Percentiles rank a stretch among this genome's conserved stretches.
phyloP scores from a whole-genome alignment of 371 early-diverging fungal species.

The Mortierella sp. region DNA sequence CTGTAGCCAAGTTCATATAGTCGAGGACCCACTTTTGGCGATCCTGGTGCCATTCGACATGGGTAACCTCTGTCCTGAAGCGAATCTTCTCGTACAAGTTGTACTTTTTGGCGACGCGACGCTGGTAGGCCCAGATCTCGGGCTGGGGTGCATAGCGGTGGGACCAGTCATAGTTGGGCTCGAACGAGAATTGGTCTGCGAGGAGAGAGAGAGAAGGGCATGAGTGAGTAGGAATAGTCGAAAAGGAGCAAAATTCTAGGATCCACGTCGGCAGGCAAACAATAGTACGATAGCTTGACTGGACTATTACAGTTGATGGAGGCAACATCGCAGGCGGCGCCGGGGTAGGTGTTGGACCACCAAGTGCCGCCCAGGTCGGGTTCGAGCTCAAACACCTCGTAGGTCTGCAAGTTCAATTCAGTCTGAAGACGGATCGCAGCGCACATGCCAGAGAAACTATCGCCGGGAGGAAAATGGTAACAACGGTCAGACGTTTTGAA shows the following conservation, averaged over 20 bases:
- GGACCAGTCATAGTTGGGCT: conserved; percentile 64
- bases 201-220: not conserved
- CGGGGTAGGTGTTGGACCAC: conserved; percentile 75
- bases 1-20: conserved; percentile 38
- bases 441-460: conserved; percentile 72
- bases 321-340: conserved; percentile 71
- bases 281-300: conserved; percentile 60
- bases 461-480: not conserved
- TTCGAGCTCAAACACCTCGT: conserved; percentile 68
- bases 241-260: not conserved
- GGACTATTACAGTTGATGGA: conserved; percentile 63
- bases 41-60: conserved; percentile 61
- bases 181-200: conserved; percentile 28
- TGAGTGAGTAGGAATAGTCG: not conserved
- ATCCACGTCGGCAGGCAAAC: conserved; percentile 40
- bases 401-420: conserved; percentile 60
- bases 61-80: conserved; percentile 63
- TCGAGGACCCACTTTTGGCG: conserved; percentile 64
- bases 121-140: conserved; percentile 69
- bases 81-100: conserved; percentile 62
- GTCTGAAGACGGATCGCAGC: conserved; percentile 69
- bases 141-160: conserved; percentile 57
- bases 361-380: conserved; percentile 74
- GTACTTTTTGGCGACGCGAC: conserved; percentile 63
- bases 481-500: not conserved